Evolutionary conservation across 2,329 filamentous ascomycete species (phyloP).

Genomic region (Ceratocystis cubensis): DNA sequence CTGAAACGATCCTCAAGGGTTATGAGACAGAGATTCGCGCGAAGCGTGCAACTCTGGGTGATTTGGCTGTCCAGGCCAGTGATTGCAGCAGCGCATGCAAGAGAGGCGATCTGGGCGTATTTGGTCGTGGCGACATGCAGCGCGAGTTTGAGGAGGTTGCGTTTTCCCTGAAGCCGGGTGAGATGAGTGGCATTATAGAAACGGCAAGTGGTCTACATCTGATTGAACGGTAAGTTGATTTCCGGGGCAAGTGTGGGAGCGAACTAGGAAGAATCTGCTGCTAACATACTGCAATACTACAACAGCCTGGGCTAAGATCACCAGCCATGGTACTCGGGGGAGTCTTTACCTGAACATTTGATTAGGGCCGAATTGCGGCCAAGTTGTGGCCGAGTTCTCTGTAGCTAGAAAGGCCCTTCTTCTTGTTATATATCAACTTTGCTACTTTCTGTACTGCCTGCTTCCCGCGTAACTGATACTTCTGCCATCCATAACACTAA

Average conservation of each 20-base stretch:
- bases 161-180: slow-evolving; percentile 74
- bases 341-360: too few relatives aligned
- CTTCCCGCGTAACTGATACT: neutral
- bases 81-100: slow-evolving; percentile 95
- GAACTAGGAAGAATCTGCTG: neutral
- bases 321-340: neutral
- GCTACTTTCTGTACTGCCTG: neutral
- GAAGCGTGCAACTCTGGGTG: slow-evolving; percentile 57
- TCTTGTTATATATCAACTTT: slow-evolving; percentile 1
- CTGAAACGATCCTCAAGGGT: slow-evolving; percentile 58
- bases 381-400: neutral
- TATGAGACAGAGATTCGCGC: slow-evolving; percentile 66
- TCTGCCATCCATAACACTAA: neutral
- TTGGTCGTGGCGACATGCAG: slow-evolving; percentile 92
- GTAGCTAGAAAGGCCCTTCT: neutral
- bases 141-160: slow-evolving; percentile 96
- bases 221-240: slow-evolving; percentile 64
- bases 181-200: slow-evolving; percentile 78
- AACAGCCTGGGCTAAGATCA: neutral
- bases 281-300: neutral
- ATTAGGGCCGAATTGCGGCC: too few relatives aligned
- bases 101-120: slow-evolving; percentile 87
- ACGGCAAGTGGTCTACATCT: slow-evolving; percentile 90
- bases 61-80: slow-evolving; percentile 77
- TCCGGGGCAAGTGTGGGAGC: neutral